Conservation (phyloP, 192 early-diverging fungal genomes). For the Coemansia sp. region DNA sequence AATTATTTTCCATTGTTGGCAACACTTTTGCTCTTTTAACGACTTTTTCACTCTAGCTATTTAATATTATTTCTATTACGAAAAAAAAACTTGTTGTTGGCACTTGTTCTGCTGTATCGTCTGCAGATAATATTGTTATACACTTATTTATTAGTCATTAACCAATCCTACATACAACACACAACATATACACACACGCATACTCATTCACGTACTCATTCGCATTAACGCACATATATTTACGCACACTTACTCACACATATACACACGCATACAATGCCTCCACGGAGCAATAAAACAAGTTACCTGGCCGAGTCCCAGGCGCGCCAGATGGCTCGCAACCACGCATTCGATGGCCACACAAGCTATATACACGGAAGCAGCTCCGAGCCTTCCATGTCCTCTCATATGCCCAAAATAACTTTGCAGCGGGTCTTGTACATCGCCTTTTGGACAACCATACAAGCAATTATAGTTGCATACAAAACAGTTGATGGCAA, state of each 20-base stretch:
- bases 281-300: neutral
- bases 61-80: too few relatives aligned
- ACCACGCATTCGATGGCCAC: slow-evolving; percentile 34
- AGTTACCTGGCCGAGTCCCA: slow-evolving; percentile 4
- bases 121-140: too few relatives aligned
- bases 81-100: too few relatives aligned
- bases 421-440: slow-evolving; percentile 41
- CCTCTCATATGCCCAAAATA: slow-evolving; percentile 22
- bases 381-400: neutral
- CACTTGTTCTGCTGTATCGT: too few relatives aligned
- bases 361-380: neutral
- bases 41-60: too few relatives aligned
- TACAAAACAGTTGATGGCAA: slow-evolving; percentile 52
- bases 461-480: slow-evolving; percentile 58
- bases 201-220: neutral
- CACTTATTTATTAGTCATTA: too few relatives aligned
- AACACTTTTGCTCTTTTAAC: too few relatives aligned
- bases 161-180: too few relatives aligned
- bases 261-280: neutral
- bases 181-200: too few relatives aligned
- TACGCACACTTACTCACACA: too few relatives aligned
- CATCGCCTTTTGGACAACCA: slow-evolving; percentile 55
- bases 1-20: too few relatives aligned
- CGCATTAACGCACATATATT: neutral
- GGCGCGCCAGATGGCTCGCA: slow-evolving; percentile 27